Percentiles rank a stretch among this genome's conserved stretches.
Evolutionary conservation across 345 rosid genomes (phyloP).

Genomic region (Corchorus capsularis): DNA sequence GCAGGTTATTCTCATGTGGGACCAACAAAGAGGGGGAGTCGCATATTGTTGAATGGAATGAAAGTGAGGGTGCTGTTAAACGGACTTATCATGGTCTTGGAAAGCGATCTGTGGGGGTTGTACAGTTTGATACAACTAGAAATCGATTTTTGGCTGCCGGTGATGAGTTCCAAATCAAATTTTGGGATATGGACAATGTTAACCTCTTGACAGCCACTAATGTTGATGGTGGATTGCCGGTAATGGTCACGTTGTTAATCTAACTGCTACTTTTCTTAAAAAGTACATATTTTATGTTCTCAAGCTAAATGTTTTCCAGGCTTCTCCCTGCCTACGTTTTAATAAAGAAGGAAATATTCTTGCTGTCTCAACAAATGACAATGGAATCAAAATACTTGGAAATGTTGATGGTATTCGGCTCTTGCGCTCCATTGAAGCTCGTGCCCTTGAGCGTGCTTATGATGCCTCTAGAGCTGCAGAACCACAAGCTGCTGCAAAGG

Average conservation of each 20-base stretch:
- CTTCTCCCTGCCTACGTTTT: slow-evolving; percentile 66
- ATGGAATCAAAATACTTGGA: slow-evolving; percentile 64
- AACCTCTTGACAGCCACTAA: slow-evolving; percentile 51
- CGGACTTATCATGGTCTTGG: slow-evolving; percentile 62
- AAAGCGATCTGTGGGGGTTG: slow-evolving; percentile 63
- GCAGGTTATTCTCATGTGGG: slow-evolving; percentile 73
- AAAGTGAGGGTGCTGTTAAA: slow-evolving; percentile 72
- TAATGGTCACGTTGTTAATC: slow-evolving; percentile 28
- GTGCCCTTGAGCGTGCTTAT: slow-evolving; percentile 47
- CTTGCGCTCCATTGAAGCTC: slow-evolving; percentile 49
- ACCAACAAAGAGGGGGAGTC: slow-evolving; percentile 71
- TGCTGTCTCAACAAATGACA: slow-evolving; percentile 72
- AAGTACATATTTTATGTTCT: slow-evolving; percentile 12
- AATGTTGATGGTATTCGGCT: slow-evolving; percentile 62
- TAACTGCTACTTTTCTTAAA: slow-evolving; percentile 3
- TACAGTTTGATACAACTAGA: slow-evolving; percentile 72
- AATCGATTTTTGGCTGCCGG: slow-evolving; percentile 70
- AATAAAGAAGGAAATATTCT: slow-evolving; percentile 65
- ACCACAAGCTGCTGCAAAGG: slow-evolving; percentile 46
- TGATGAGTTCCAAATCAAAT: slow-evolving; percentile 68
- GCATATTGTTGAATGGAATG: slow-evolving; percentile 72
- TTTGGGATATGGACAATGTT: slow-evolving; percentile 78
- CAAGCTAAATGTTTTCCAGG: slow-evolving; percentile 40
- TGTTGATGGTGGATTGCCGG: slow-evolving; percentile 71
- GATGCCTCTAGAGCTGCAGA: slow-evolving; percentile 49